These are phyloP conservation scores for Hypoxylon sp. DNA, from an alignment of 2,329 filamentous ascomycete species.

Conservation along the genomic window DNA sequence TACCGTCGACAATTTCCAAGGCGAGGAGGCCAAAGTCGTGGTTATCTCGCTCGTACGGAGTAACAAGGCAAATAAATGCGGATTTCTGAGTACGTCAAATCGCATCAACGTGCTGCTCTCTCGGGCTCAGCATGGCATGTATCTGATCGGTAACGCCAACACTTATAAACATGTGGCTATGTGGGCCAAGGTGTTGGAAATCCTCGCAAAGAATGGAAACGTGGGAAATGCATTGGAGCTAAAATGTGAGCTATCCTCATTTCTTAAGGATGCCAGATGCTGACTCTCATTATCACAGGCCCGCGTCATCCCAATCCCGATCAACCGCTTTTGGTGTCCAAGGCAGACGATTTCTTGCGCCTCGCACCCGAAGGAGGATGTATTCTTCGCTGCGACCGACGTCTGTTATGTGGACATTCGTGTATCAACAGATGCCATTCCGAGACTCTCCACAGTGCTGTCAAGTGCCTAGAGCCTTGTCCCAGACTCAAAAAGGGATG, in stretches of 20 bases:
- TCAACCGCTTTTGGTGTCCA: slow-evolving; percentile 63
- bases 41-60: slow-evolving; percentile 80
- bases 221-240: slow-evolving; percentile 68
- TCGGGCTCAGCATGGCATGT: slow-evolving; percentile 78
- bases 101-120: slow-evolving; percentile 78
- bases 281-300: slow-evolving; percentile 51
- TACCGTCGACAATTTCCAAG: slow-evolving; percentile 83
- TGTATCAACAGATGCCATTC: slow-evolving; percentile 65
- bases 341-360: slow-evolving; percentile 70
- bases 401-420: slow-evolving; percentile 64
- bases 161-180: slow-evolving; percentile 71
- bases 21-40: slow-evolving; percentile 80
- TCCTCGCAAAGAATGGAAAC: slow-evolving; percentile 62
- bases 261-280: not conserved
- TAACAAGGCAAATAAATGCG: slow-evolving; percentile 70
- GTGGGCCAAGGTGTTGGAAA: slow-evolving; percentile 72
- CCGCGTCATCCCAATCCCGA: slow-evolving; percentile 71
- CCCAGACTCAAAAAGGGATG: slow-evolving; percentile 60
- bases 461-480: slow-evolving; percentile 63
- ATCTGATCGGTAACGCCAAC: slow-evolving; percentile 75
- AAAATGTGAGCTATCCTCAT: slow-evolving; percentile 55
- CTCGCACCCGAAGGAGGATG: slow-evolving; percentile 76
- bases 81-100: slow-evolving; percentile 77
- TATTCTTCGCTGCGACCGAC: slow-evolving; percentile 62
- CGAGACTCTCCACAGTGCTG: slow-evolving; percentile 61